A percentile compares a stretch with the other conserved stretches of the same genome.
These are phyloP conservation scores for Fusarium odoratissimum DNA, from an alignment of 2,329 filamentous ascomycete species.

Conservation along the genomic window DNA sequence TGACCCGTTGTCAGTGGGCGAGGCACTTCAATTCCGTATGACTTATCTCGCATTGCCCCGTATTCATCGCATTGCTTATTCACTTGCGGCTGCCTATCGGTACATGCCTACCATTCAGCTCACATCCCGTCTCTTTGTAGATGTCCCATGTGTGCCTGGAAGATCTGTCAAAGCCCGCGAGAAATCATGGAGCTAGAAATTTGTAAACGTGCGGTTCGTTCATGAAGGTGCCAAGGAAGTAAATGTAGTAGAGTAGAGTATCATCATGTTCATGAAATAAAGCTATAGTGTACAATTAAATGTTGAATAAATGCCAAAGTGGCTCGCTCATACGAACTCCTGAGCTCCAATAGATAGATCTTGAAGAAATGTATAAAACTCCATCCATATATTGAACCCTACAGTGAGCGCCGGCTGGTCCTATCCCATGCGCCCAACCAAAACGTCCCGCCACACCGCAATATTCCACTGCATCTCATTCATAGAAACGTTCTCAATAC, in stretches of 20 bases:
- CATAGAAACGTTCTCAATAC: constrained; percentile 12
- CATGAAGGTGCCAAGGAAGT: too few relatives aligned
- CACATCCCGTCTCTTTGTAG: neutral
- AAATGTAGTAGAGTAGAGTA: neutral
- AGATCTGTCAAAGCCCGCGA: neutral
- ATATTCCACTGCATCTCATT: neutral
- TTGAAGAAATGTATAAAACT: constrained; percentile 20
- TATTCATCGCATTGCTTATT: constrained; percentile 32
- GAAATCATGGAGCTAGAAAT: neutral
- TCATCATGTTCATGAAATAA: constrained; percentile 5
- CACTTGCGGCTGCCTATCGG: neutral
- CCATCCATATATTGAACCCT: constrained; percentile 25
- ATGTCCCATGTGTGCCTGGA: neutral
- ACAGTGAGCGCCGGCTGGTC: constrained; percentile 29
- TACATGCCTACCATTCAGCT: neutral
- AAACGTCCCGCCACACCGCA: constrained; percentile 11
- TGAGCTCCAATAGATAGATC: neutral
- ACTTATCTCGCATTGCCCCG: constrained; percentile 32
- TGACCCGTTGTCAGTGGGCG: neutral
- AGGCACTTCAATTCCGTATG: neutral
- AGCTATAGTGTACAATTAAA: constrained; percentile 29
- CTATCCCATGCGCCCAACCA: constrained; percentile 17
- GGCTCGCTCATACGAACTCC: constrained; percentile 9
- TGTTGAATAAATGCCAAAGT: neutral
- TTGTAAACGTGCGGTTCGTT: too few relatives aligned